These are phyloP conservation scores for Teunomyces cretensis DNA, from an alignment of 805 yeast genomes.

Conservation along the genomic window DNA sequence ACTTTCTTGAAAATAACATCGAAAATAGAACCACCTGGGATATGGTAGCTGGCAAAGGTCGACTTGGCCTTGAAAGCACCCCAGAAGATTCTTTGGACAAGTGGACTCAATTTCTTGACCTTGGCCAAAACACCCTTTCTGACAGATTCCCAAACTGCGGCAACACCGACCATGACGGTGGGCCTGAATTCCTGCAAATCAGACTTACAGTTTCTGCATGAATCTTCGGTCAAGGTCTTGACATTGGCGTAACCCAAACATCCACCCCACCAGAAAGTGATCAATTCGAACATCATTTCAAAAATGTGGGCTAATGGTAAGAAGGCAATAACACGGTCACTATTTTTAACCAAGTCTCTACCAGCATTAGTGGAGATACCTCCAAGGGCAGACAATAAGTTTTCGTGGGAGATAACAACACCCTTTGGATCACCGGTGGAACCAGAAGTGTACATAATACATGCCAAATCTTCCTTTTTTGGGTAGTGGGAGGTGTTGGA, in stretches of 20 bases:
- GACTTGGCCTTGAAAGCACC: slow-evolving; percentile 73
- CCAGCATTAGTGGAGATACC: slow-evolving; percentile 72
- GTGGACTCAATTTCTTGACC: slow-evolving; percentile 61
- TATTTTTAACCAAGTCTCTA: slow-evolving; percentile 45
- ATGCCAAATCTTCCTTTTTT: slow-evolving; percentile 57
- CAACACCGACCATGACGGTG: slow-evolving; percentile 96
- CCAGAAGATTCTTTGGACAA: slow-evolving; percentile 86
- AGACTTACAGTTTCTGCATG: slow-evolving; percentile 81
- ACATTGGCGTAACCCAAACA: slow-evolving; percentile 87
- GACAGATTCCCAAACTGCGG: slow-evolving; percentile 96
- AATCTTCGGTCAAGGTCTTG: slow-evolving; percentile 81
- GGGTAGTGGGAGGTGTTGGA: slow-evolving; percentile 29
- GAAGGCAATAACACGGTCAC: slow-evolving; percentile 80
- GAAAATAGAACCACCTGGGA: slow-evolving; percentile 73
- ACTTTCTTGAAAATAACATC: slow-evolving; percentile 86
- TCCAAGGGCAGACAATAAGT: slow-evolving; percentile 79
- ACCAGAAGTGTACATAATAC: slow-evolving; percentile 88
- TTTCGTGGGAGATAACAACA: slow-evolving; percentile 65
- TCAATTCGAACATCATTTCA: slow-evolving; percentile 84
- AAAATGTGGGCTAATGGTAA: slow-evolving; percentile 96
- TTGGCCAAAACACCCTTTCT: slow-evolving; percentile 87
- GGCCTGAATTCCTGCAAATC: slow-evolving; percentile 88
- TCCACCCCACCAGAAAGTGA: slow-evolving; percentile 85
- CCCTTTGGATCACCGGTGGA: slow-evolving; percentile 87
- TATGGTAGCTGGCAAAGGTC: slow-evolving; percentile 57